Base-by-base conservation (phyloP, 2,329 filamentous ascomycete genomes). In the Bisporella sp. region DNA sequence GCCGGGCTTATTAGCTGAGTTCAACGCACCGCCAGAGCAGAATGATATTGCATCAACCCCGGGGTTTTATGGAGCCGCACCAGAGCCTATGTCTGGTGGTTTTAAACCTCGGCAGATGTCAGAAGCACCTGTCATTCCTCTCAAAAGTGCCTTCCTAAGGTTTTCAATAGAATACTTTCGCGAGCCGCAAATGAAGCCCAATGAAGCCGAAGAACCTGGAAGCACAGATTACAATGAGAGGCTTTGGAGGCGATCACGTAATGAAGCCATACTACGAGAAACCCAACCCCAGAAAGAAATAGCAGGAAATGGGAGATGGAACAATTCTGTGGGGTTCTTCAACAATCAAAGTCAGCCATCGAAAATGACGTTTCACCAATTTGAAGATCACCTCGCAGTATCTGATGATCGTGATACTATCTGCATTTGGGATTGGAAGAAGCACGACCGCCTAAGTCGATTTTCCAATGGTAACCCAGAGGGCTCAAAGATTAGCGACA, bases 111-210 rank as follows among this genome's bases (percentile, higher is more conserved):
- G 84, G 51, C 76, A 83, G 53, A 66, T 80, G 31, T 73, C 76
- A 1, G 72, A 80, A 48, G 60, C 73, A 7, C 85, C 87, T 1
- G 69, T 68, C 9, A 77, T 97, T 31, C 93, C 93, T 1, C 68
- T 99, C 13, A 78, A 79, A 53, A 96, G 90, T 65, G 84, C 78
- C 6, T 95, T 97, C 68, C 76, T 96, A 55, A 89, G 96, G 56
- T 99, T 92, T 91, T 96, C 91, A 4, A 90, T 93, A 42, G 92
- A 92, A 68, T 97, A 99, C 67, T 99, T 97, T 76, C 88, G 91
- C 31, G 91, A 97, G 67, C 93, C 93, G 32, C 93, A 99, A 69
- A 97, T 99, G 93, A 95, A 93, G 65, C 85, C 89, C 3, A 91
- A 87, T 51, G 93, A 99, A 66, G 88, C 91, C 29, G 93, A 99